Percentiles rank a stretch among this genome's conserved stretches.
Conservation (phyloP, 2,329 filamentous ascomycete genomes). For the Aspergillus fumigatus region DNA sequence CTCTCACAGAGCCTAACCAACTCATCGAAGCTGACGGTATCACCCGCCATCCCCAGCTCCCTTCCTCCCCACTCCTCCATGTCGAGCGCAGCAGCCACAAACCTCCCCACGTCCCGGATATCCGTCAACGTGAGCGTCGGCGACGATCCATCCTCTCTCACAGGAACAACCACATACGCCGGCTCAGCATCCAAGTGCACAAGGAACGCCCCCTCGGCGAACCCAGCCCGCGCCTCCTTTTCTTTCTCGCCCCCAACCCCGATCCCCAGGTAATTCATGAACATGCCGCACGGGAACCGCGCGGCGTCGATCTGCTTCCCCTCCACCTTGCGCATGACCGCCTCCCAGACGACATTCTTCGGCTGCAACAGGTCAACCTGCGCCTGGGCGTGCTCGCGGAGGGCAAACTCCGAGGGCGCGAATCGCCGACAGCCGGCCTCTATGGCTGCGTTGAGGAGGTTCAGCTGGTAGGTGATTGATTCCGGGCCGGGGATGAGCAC, state of each 20-base stretch:
- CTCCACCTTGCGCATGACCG: slow-evolving; percentile 17
- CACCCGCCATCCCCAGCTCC: slow-evolving; percentile 30
- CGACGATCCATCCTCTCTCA: slow-evolving; percentile 16
- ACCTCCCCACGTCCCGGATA: slow-evolving; percentile 27
- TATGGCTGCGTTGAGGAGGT: slow-evolving; percentile 41
- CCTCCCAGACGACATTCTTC: slow-evolving; percentile 22
- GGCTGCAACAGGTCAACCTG: slow-evolving; percentile 19
- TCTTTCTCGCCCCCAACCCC: slow-evolving; percentile 8
- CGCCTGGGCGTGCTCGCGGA: slow-evolving; percentile 12
- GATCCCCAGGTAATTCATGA: slow-evolving; percentile 34
- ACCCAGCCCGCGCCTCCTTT: slow-evolving; percentile 1
- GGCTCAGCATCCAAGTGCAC: slow-evolving; percentile 16
- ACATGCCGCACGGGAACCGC: slow-evolving; percentile 28
- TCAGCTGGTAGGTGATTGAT: slow-evolving; percentile 32
- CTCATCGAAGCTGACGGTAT: slow-evolving; percentile 23
- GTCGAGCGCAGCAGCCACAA: slow-evolving; percentile 28
- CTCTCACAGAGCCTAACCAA: slow-evolving; percentile 20
- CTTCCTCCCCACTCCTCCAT: slow-evolving; percentile 22
- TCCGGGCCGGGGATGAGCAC: slow-evolving; percentile 18
- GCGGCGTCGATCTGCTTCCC: slow-evolving; percentile 23
- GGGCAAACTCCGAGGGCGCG: slow-evolving; percentile 42
- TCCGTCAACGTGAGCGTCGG: slow-evolving; percentile 29
- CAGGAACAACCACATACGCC: slow-evolving; percentile 23
- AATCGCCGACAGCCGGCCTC: slow-evolving; percentile 44
- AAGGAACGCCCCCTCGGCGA: slow-evolving; percentile 4